Base-by-base conservation (phyloP, 2,329 filamentous ascomycete species). In the Arthrobotrys sinensis region DNA sequence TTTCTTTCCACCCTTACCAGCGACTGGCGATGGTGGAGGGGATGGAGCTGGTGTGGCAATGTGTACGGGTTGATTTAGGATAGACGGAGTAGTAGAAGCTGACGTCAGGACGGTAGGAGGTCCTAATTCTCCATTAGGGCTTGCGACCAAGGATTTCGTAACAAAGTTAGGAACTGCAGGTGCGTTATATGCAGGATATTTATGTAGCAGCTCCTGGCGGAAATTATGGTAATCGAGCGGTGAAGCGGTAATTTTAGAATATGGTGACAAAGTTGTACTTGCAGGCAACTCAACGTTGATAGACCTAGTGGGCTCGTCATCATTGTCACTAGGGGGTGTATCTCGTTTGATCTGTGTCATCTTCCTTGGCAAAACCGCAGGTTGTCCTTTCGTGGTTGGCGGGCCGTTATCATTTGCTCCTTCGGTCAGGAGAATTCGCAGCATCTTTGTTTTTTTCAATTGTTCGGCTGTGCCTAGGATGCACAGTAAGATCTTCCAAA, bases 11-110 rank as follows among this genome's bases (percentile, higher is more conserved):
- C 94, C 89, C 2, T 89, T 88, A 0, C 89, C 94, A 38, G 91
- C 91, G 8, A 87, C 88, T 0, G 96, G 96, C 0, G 95, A 97
- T 0, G 96, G 96, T 0, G 96, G 96, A 24, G 96, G 96, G 0
- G 96, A 99, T 0, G 96, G 96, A 0, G 94, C 95, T 0, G 96
- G 96, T 0, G 96, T 99, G n/a, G 96, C 96, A 81, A 99, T 99
- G 84, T 99, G 96, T 4, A 99, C 95, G 4, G 96, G 93, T 82
- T 98, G 95, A 83, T 98, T 91, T 28, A 99, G 88, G 82, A 99
- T 98, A 0, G 94, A 97, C 7, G 89, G 69, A 2, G 55, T 78
- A 0, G 75, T 79, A 43, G 75, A 78, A 5, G 75, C 75, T 46
- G 73, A 78, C 5, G 75, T 78, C 4, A 63, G 32, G 19, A 85